Base-by-base conservation (phyloP, 2,329 filamentous ascomycete species). In the Bertia moriformis region DNA sequence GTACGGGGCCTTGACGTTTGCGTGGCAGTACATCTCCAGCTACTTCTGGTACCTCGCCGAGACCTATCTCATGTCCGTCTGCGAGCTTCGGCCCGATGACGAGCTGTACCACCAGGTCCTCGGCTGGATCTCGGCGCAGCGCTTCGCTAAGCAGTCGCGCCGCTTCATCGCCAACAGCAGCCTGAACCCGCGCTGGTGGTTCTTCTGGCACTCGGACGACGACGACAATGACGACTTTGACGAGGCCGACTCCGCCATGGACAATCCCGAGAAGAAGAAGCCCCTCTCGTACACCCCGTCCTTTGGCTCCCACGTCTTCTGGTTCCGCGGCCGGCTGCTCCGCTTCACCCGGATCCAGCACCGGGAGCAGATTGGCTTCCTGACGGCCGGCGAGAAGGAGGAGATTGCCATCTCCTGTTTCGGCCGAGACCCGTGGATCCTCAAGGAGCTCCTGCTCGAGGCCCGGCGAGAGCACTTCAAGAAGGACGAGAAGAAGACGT, bases 41-140 rank as follows among this genome's bases (percentile, higher is more conserved):
- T 67, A 65, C 46, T 41, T 71, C 12, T 68, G 62, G 59, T 51
- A 54, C 1, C 53, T 67, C 29, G 45, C 77, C 19, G 62, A 69
- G 32, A 48, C 58, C 4, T 60, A 80, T 47, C 67, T 79, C 47
- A 75, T 81, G 63, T 79, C 73, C 3, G 72, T 69, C 1, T 77
- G 78, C 14, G 72, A 78, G 46, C 71, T 85, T 29, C 68, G 75
- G 35, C 67, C 72, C 19, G 77, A 83, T 41, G 80, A 85, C 47
- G 79, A 84, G 51, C 72, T 81, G 41, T 84, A 82, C 60, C 78
- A 78, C 50, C 80, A 82, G 49, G 49, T 83, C 30, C 82, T 83
- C 75, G 66, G 65, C 18, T 84, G 79, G 79, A 66, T 83, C 2
- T 66, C 77, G 2, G 57, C 62, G 22, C 78, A 84, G 53, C 54